Percentiles rank a stretch among this genome's conserved stretches.
These are phyloP conservation scores for Backusella liffmaniae DNA, from an alignment of 192 early-diverging fungal species.

Conservation along the genomic window DNA sequence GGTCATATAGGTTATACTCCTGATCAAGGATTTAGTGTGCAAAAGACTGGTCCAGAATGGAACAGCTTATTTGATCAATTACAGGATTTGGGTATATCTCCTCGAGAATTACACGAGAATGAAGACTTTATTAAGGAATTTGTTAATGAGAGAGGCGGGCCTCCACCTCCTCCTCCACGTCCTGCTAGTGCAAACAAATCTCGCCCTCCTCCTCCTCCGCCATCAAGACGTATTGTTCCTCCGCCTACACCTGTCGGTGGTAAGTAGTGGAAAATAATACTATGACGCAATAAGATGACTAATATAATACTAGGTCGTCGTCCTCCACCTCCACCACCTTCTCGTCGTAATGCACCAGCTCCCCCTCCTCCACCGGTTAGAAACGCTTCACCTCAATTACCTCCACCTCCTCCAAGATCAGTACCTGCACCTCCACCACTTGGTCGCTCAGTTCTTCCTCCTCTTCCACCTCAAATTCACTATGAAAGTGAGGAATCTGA, in stretches of 20 bases:
- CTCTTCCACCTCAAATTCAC: neutral
- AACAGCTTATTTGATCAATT: constrained; percentile 68
- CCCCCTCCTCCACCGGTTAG: constrained; percentile 32
- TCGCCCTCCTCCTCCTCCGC: constrained; percentile 42
- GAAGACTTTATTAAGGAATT: constrained; percentile 69
- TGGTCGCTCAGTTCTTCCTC: neutral
- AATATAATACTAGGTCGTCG: constrained; percentile 11
- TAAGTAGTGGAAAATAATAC: neutral
- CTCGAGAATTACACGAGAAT: constrained; percentile 63
- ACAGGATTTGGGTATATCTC: constrained; percentile 59
- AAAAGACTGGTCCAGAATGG: constrained; percentile 72
- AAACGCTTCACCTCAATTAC: constrained; percentile 6
- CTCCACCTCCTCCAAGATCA: constrained; percentile 22
- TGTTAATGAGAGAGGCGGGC: constrained; percentile 63
- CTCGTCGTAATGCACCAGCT: constrained; percentile 25
- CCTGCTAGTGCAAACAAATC: constrained; percentile 23
- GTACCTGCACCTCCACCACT: constrained; percentile 8
- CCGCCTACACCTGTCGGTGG: constrained; percentile 30
- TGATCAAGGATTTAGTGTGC: constrained; percentile 59
- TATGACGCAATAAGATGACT: too few species aligned
- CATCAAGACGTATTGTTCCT: constrained; percentile 26
- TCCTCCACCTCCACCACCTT: constrained; percentile 23
- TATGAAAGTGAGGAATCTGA: neutral
- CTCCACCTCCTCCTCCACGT: constrained; percentile 26
- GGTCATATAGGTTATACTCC: constrained; percentile 63